Percentiles rank a stretch among this genome's conserved stretches.
Evolutionary conservation across 768 basidiomycete species (phyloP).

Genomic region (Rhizopogon salebrosus): DNA sequence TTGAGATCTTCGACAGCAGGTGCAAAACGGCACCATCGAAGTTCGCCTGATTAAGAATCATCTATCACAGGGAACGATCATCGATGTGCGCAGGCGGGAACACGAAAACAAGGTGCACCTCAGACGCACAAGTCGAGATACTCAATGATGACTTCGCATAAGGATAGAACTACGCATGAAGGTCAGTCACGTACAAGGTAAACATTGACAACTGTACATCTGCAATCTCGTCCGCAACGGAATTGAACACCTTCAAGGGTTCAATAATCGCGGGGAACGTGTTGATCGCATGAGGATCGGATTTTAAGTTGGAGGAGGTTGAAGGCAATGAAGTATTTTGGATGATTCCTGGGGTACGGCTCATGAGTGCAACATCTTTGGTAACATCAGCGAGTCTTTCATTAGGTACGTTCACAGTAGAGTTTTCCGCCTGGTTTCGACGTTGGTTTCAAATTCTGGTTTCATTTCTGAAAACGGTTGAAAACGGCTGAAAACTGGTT

Average conservation of each 20-base stretch:
- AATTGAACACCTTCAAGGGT: background rate
- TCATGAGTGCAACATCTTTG: no score
- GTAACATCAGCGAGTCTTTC: no score
- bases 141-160: background rate
- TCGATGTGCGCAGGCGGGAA: background rate
- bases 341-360: no score
- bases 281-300: no score
- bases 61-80: background rate
- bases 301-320: no score
- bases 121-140: background rate
- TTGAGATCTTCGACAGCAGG: conserved; percentile 1
- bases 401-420: no score
- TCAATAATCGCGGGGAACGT: background rate
- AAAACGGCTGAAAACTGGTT: no score
- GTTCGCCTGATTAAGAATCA: background rate
- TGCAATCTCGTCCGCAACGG: background rate
- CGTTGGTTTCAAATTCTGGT: no score
- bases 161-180: background rate
- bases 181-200: background rate
- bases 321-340: background rate
- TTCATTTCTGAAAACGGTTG: no score
- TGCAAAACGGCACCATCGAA: background rate
- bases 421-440: no score
- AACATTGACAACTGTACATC: background rate
- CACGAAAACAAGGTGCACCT: background rate